These are phyloP conservation scores for Coemansia sp. DNA, from an alignment of 192 early-diverging fungal species.

Conservation along the genomic window DNA sequence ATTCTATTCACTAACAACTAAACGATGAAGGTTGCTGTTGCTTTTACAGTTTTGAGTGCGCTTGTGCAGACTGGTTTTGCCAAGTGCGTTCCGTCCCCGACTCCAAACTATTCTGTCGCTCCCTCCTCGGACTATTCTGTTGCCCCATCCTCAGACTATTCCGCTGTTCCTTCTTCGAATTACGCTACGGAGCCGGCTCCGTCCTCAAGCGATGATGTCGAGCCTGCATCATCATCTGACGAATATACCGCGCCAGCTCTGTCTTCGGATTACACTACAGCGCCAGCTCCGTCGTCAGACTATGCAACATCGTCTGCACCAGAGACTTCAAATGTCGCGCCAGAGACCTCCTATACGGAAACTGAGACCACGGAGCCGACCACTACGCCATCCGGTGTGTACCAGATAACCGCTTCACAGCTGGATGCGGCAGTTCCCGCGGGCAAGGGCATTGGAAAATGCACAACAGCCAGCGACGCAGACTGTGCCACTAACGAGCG, in stretches of 20 bases:
- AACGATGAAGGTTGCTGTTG: constrained; percentile 32
- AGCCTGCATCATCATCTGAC: not conserved
- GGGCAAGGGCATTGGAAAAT: not conserved
- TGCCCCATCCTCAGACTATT: not conserved
- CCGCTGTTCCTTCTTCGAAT: not conserved
- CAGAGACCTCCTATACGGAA: not conserved
- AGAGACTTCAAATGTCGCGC: not conserved
- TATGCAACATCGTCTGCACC: not conserved
- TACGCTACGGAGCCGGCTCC: not conserved
- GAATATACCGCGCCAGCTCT: not conserved
- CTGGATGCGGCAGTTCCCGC: constrained; percentile 13
- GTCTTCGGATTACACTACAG: not conserved
- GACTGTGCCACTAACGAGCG: constrained; percentile 21
- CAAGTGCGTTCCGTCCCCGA: constrained; percentile 18
- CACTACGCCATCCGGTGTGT: not conserved
- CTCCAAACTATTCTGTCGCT: not conserved
- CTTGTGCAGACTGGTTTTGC: constrained; percentile 25
- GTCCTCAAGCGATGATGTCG: not conserved
- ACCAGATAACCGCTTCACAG: not conserved
- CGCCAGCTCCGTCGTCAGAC: not conserved
- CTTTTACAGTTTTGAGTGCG: constrained; percentile 5
- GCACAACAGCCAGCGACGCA: constrained; percentile 1
- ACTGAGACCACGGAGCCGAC: not conserved
- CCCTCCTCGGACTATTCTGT: not conserved
- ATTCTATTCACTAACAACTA: not conserved